These are phyloP conservation scores for Claviceps quebecensis DNA, from an alignment of 2,329 filamentous ascomycete genomes.

Conservation along the genomic window DNA sequence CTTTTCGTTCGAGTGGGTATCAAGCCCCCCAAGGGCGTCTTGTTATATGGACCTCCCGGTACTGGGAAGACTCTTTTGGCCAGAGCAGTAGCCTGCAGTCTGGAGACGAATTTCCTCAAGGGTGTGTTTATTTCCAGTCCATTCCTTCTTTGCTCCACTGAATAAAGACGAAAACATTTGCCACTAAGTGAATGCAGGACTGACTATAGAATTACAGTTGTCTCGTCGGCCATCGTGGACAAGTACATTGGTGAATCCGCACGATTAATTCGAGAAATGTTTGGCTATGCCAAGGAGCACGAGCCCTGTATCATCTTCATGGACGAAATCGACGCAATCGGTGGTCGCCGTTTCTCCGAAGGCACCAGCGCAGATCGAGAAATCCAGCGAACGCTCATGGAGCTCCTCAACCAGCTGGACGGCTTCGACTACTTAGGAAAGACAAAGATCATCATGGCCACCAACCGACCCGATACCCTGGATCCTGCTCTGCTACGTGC, in stretches of 20 bases:
- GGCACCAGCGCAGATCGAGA: slow-evolving; percentile 95
- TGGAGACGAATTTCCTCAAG: slow-evolving; percentile 98
- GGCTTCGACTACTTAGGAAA: slow-evolving; percentile 99
- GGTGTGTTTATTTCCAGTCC: slow-evolving; percentile 37
- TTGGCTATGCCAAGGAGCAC: slow-evolving; percentile 97
- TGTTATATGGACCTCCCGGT: slow-evolving; percentile 90
- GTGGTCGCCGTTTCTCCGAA: slow-evolving; percentile 89
- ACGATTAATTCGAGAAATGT: slow-evolving; percentile 96
- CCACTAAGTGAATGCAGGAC: too few species aligned
- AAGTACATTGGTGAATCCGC: slow-evolving; percentile 99
- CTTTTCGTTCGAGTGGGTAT: slow-evolving; percentile 94
- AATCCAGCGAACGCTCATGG: slow-evolving; percentile 97
- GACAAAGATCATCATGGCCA: slow-evolving; percentile 99
- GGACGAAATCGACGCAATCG: slow-evolving; percentile 99
- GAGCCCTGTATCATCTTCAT: slow-evolving; percentile 99
- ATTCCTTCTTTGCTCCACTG: not conserved
- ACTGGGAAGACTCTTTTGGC: slow-evolving; percentile 94
- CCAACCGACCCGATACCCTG: slow-evolving; percentile 90
- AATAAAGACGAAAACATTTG: not conserved
- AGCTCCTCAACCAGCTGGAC: slow-evolving; percentile 94
- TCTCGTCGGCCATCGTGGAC: slow-evolving; percentile 97
- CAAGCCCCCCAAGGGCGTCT: slow-evolving; percentile 94
- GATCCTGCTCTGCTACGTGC: slow-evolving; percentile 87
- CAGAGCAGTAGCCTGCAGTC: slow-evolving; percentile 83
- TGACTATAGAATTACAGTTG: slow-evolving; percentile 43